These are phyloP conservation scores for Cordia subcordata DNA, from an alignment of 257 asterid species.

Conservation along the genomic window DNA sequence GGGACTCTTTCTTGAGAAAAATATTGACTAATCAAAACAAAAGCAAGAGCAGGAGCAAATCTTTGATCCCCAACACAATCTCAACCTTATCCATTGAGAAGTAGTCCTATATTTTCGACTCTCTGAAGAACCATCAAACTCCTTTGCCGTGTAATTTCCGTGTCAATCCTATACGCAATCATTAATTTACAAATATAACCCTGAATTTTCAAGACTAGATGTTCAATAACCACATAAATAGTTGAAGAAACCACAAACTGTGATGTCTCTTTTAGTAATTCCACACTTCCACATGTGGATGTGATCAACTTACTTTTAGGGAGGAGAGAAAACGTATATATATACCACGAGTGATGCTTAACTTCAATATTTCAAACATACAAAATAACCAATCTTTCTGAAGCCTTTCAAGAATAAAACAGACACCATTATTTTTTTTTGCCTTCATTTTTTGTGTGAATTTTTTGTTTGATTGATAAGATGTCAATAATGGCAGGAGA, in stretches of 20 bases:
- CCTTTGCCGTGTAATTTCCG: no score
- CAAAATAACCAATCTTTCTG: neutral
- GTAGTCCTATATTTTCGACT: no score
- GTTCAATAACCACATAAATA: neutral
- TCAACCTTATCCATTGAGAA: no score
- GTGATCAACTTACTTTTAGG: neutral
- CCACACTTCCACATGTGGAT: neutral
- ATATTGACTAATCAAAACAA: no score
- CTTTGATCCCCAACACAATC: no score
- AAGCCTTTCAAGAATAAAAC: conserved; percentile 1
- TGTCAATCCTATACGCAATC: no score
- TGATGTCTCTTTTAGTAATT: neutral
- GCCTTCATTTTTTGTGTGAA: conserved; percentile 4
- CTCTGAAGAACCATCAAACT: no score
- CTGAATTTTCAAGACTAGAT: neutral
- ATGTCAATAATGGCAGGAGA: conserved; percentile 24
- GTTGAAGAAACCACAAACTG: neutral
- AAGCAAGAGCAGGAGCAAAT: no score
- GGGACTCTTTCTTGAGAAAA: no score
- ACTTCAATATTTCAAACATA: no score
- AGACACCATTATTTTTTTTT: neutral
- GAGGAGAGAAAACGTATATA: neutral
- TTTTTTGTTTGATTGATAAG: neutral
- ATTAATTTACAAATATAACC: neutral
- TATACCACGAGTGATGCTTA: no score